Conservation (phyloP, 2,329 filamentous ascomycete genomes). For the Aspergillus transmontanensis region DNA sequence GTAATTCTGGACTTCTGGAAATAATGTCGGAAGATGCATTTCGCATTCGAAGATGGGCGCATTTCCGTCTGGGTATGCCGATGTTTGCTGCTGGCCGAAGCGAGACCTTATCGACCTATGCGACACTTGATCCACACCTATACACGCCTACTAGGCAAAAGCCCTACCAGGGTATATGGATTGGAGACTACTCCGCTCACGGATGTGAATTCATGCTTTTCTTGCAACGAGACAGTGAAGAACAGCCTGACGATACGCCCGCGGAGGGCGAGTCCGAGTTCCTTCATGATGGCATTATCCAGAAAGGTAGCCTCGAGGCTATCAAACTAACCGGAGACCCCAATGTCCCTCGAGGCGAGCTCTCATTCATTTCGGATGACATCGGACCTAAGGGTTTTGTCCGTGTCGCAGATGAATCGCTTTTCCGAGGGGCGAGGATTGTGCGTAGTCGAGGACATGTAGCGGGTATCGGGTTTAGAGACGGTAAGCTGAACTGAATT, state of each 20-base stretch:
- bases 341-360: slow-evolving; percentile 84
- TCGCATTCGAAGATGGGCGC: slow-evolving; percentile 74
- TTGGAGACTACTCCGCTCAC: slow-evolving; percentile 85
- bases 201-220: slow-evolving; percentile 87
- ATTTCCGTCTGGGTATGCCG: slow-evolving; percentile 58
- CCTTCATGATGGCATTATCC: slow-evolving; percentile 52
- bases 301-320: slow-evolving; percentile 72
- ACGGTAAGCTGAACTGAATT: slow-evolving; percentile 60
- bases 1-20: slow-evolving; percentile 54
- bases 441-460: slow-evolving; percentile 78
- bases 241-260: slow-evolving; percentile 47
- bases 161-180: slow-evolving; percentile 89
- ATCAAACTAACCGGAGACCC: slow-evolving; percentile 91
- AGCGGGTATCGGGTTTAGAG: slow-evolving; percentile 69
- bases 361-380: slow-evolving; percentile 78
- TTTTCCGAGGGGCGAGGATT: slow-evolving; percentile 73
- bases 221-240: slow-evolving; percentile 64
- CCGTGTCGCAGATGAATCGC: slow-evolving; percentile 63
- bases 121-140: slow-evolving; percentile 71
- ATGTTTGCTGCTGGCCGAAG: slow-evolving; percentile 27
- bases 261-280: slow-evolving; percentile 40
- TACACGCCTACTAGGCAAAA: slow-evolving; percentile 80
- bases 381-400: slow-evolving; percentile 68
- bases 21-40: slow-evolving; percentile 73
- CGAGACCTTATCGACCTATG: slow-evolving; percentile 63